Base-by-base conservation (phyloP, 768 basidiomycete species). In the Rhodotorula paludigena region DNA sequence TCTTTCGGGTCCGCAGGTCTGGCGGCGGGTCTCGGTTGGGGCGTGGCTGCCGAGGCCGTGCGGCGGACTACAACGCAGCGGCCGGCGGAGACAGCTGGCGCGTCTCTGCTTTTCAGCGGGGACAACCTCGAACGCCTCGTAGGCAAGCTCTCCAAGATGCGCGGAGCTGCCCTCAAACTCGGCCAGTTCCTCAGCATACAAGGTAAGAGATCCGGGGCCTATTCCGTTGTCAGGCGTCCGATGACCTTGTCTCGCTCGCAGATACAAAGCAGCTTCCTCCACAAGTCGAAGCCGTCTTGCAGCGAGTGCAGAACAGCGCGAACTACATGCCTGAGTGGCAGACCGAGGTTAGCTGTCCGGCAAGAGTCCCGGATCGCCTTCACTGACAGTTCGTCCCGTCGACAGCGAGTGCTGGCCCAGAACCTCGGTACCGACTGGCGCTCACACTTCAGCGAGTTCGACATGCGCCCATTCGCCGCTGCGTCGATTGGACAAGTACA, bases 311-410 rank as follows among this genome's bases (percentile, higher is more conserved):
- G 76, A 90, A 94, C 72, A 86, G 88, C 73, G 94, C 94, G 2
- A 91, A 99, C 78, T 97, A 97, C 77, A 99, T 99, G 94, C 94
- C 94, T 0, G 88, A 94, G 73, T 93, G 89, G 89, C 94, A 99
- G 77, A 89, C 97, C 86, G 89, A 93, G 84, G 93, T 90, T 23
- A 28, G 79, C 76, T n/a, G 20, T 8, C n/a, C n/a, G n/a, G n/a
- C n/a, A n/a, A n/a, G n/a, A n/a, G n/a, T n/a, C n/a, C n/a, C n/a
- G n/a, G n/a, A n/a, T n/a, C n/a, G n/a, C n/a, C n/a, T n/a, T 32
- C 39, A n/a, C 9, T 5, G 8, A 7, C 47, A n/a, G 3, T 15
- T 11, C 16, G 3, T 28, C 42, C 21, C 10, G 23, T 36, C 33
- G 11, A n/a, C n/a, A n/a, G 12, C 41, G 41, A 41, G 41, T 41